Evolutionary conservation across 2,329 filamentous ascomycete species (phyloP), one percentile per base, ranked within the genome.

Genomic region (Sarocladium brachiariae): DNA sequence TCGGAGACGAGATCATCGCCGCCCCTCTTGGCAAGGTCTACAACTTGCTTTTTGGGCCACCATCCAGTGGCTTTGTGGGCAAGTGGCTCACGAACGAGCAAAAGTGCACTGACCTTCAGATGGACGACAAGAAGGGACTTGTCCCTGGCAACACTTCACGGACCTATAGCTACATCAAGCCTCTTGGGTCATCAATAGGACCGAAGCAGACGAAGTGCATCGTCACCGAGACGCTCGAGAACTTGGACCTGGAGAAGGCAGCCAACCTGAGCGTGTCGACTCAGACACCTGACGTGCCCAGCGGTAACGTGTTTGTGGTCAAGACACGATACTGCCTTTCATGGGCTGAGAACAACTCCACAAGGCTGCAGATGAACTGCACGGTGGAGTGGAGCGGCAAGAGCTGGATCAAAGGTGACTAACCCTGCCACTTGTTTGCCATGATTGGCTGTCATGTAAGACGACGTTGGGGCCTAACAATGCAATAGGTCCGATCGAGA

Each of bases 371-470:
- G 54, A 86, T 92, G 70, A 96, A 86, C 57, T 96, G 89, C 65
- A 86, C 83, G 2, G 87, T 96, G 38, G 95, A 99, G 63, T 99
- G 95, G 95, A 85, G 86, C 3, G 91, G 91, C 59, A 99, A 97
- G 76, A 96, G 91, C 72, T 99, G 93, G 93, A 72, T 99, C 41
- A 96, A 93, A 73, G 89, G 91, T 95, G 73, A 64, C 74, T 63
- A n/a, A n/a, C n/a, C n/a, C n/a, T n/a, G n/a, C 31, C 14, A 16
- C 23, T 45, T 24, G n/a, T 50, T 19, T 6, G 6, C 27, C 11
- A 3, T 48, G 21, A 25, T 41, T 45, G 33, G 49, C 56, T 27
- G 55, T 51, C 30, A 10, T 33, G 13, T 31, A 47, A 47, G 43
- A 31, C 10, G 10, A 11, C 14, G 13, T 8, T 6, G 25, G 16